These are phyloP conservation scores for Venturia effusa DNA, from an alignment of 2,329 filamentous ascomycete species.

Conservation along the genomic window DNA sequence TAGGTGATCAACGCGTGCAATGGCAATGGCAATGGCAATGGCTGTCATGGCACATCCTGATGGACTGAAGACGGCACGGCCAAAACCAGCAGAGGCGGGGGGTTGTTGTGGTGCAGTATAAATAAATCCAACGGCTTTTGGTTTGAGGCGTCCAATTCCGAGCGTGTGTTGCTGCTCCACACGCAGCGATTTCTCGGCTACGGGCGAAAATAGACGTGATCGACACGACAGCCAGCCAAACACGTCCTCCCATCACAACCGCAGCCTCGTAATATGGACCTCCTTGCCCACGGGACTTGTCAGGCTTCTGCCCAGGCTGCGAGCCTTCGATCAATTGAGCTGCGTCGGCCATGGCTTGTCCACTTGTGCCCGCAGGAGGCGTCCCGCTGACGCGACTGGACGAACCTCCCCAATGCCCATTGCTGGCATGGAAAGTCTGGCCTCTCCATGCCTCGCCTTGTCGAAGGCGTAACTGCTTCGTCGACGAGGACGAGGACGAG, in stretches of 20 bases:
- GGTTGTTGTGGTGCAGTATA: background rate
- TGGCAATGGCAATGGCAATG: no score
- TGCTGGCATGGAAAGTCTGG: background rate
- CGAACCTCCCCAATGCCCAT: background rate
- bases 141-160: background rate
- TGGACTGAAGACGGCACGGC: background rate
- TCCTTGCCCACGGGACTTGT: background rate
- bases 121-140: constrained; percentile 3
- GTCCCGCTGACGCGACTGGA: constrained; percentile 1
- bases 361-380: constrained; percentile 1
- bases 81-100: background rate
- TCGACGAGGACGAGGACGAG: background rate
- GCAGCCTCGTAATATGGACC: background rate
- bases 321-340: background rate
- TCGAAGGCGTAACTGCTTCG: background rate
- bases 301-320: background rate
- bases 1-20: no score
- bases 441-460: background rate
- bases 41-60: no score
- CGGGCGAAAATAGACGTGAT: background rate
- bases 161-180: background rate
- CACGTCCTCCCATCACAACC: background rate
- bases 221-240: background rate
- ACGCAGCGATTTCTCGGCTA: background rate
- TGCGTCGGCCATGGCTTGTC: background rate